Evolutionary conservation across 1,284 basidiomycete species (phyloP), one percentile per base, ranked within the genome.

Genomic region (Vanrija sp.): DNA sequence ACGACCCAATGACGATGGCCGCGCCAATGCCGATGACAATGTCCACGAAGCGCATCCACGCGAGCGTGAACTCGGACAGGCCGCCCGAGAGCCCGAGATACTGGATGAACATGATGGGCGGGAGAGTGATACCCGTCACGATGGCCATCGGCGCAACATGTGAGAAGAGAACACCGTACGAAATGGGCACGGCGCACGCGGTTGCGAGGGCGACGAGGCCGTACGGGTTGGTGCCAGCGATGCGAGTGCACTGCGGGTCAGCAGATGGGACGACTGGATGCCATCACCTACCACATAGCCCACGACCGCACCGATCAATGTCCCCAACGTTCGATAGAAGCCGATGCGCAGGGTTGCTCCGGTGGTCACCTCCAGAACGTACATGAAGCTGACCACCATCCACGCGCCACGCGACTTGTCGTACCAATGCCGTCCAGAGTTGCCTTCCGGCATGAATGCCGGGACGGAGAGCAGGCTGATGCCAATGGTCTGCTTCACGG

Each of bases 281-380:
- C 16, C 6, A n/a, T 23, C 18, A 69, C 71, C 62, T 48, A 77
- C 72, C 16, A 78, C 48, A 38, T 71, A 73, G 6, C 72, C 78
- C 5, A 68, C 55, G 3, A 79, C 41, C 0, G 75, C 75, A 15
- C 78, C 78, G 2, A 71, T 57, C 37, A 79, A 66, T 4, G 78
- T 80, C 14, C 78, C 78, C 3, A 75, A 51, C 20, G 76, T 64
- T 14, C 79, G 71, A 47, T 71, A 76, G 16, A 77, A 57, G 0
- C 77, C 77, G 3, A 79, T 64, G 10, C 73, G 68, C 27, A 79
- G 56, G 3, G 76, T 79, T 4, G 78, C 78, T 1, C 78, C 79
- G 0, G 78, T 78, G 7, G 75, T 75, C 12, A 75, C 71, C 46
- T 80, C 79, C 27, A 80, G 59, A 10, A 78, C 77, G 56, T 76